These are phyloP conservation scores for Coniochaeta sp. DNA, from an alignment of 2,329 filamentous ascomycete genomes.

Conservation along the genomic window DNA sequence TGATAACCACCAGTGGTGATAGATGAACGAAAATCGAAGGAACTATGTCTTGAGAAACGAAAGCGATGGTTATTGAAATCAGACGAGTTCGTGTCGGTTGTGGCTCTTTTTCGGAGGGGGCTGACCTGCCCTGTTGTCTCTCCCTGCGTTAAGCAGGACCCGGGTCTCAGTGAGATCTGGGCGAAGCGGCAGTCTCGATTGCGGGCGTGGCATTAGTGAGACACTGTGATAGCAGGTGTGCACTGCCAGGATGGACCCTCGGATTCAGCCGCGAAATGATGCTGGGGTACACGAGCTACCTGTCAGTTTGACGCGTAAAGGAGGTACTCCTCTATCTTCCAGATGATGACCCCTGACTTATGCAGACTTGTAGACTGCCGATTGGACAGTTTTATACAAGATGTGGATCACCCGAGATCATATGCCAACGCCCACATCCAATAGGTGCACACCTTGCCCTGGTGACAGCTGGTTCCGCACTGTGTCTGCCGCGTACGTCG, in stretches of 20 bases:
- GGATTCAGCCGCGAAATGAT: background rate
- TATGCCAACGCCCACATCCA: background rate
- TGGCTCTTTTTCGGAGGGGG: background rate
- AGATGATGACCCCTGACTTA: background rate
- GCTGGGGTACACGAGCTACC: background rate
- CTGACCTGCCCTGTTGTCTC: constrained; percentile 1
- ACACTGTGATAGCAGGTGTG: background rate
- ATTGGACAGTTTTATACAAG: background rate
- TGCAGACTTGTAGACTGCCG: background rate
- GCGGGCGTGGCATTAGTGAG: background rate
- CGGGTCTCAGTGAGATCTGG: background rate
- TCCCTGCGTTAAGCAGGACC: background rate
- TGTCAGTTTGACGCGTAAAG: too few relatives aligned
- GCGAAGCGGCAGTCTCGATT: too few relatives aligned
- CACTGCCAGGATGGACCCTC: background rate
- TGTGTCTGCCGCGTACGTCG: background rate
- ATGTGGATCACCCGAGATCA: background rate
- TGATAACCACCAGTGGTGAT: background rate
- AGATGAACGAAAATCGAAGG: background rate
- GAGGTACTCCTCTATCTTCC: background rate
- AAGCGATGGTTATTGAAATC: background rate
- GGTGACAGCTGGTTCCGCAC: background rate
- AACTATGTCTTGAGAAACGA: background rate
- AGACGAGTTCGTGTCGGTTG: background rate
- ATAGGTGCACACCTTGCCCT: background rate